These are phyloP conservation scores for Cryphonectria japonica DNA, from an alignment of 2,329 filamentous ascomycete species.

Conservation along the genomic window DNA sequence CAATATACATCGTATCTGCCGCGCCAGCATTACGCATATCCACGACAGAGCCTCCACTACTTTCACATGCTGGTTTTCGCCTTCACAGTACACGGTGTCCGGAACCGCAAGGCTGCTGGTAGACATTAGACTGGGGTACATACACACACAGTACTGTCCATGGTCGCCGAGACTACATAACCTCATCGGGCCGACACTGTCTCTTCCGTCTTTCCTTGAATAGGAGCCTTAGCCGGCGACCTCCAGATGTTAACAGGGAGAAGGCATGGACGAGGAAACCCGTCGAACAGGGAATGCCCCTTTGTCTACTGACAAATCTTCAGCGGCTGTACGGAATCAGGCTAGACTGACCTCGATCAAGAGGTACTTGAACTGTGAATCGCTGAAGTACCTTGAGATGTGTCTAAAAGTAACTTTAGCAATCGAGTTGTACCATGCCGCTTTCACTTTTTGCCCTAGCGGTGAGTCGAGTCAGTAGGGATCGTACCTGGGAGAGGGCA, in stretches of 20 bases:
- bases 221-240: not conserved
- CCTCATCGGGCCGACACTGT: not conserved
- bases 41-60: not conserved
- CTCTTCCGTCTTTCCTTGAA: not conserved
- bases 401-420: not conserved
- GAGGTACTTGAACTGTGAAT: not conserved
- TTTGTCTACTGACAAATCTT: not conserved
- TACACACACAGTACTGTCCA: not conserved
- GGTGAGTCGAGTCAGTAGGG: not conserved
- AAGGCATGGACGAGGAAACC: not conserved
- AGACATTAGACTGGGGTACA: no score
- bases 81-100: not conserved
- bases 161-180: not conserved
- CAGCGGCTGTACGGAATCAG: not conserved
- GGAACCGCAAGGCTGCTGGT: not conserved
- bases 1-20: not conserved
- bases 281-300: not conserved
- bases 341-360: not conserved
- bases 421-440: not conserved
- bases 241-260: not conserved
- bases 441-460: not conserved
- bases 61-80: not conserved
- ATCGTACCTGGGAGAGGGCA: not conserved
- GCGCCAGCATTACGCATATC: not conserved
- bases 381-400: not conserved